These are phyloP conservation scores for Streptanthus diversifolius DNA, from an alignment of 345 rosid genomes.

Conservation along the genomic window DNA sequence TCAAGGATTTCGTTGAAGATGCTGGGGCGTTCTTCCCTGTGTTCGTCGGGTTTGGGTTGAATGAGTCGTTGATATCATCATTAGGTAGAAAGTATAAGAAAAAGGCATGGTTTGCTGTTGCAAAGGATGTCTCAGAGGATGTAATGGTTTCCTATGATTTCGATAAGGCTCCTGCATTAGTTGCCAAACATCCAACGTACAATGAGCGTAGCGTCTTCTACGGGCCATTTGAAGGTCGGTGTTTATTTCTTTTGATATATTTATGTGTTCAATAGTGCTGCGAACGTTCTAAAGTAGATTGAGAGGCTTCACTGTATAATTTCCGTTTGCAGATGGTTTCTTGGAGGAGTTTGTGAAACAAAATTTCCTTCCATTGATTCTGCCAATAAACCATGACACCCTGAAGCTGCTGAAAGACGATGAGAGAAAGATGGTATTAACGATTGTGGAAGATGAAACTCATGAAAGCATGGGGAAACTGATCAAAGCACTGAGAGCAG, in stretches of 20 bases:
- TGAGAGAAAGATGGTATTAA: slow-evolving; percentile 71
- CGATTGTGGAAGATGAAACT: slow-evolving; percentile 71
- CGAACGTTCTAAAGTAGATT: not conserved
- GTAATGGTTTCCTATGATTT: slow-evolving; percentile 61
- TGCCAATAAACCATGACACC: slow-evolving; percentile 74
- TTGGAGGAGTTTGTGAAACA: slow-evolving; percentile 80
- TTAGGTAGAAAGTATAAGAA: slow-evolving; percentile 73
- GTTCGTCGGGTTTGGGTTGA: slow-evolving; percentile 73
- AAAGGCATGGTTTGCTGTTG: slow-evolving; percentile 92
- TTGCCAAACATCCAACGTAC: slow-evolving; percentile 59
- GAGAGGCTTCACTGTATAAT: slow-evolving; percentile 5
- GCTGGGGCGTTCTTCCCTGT: slow-evolving; percentile 75
- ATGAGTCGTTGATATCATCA: slow-evolving; percentile 47
- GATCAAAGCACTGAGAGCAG: slow-evolving; percentile 68
- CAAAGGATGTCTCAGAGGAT: slow-evolving; percentile 74
- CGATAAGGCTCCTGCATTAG: slow-evolving; percentile 79
- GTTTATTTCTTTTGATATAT: not conserved
- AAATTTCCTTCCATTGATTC: slow-evolving; percentile 68
- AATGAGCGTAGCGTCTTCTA: slow-evolving; percentile 65
- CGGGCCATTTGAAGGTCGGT: slow-evolving; percentile 93
- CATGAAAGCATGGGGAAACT: slow-evolving; percentile 58
- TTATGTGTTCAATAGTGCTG: not conserved
- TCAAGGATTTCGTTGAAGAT: slow-evolving; percentile 60
- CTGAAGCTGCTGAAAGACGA: slow-evolving; percentile 78
- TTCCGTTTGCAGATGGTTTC: slow-evolving; percentile 55